Conservation (phyloP, 768 basidiomycete genomes). For the Pleurotus salmoneostramineus region DNA sequence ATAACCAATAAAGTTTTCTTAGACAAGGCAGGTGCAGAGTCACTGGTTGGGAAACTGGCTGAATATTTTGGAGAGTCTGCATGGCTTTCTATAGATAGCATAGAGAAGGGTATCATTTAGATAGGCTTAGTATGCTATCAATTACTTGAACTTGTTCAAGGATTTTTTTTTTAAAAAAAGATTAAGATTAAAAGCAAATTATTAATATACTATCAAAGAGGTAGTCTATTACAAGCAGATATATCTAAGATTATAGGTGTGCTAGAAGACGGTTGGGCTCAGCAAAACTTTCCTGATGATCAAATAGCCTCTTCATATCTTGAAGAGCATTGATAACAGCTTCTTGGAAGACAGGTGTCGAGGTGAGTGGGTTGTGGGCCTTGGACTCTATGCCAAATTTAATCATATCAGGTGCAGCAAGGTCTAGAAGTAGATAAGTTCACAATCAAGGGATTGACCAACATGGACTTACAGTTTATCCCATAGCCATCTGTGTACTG, state of each 20-base stretch:
- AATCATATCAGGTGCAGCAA: constrained; percentile 71
- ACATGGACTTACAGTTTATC: constrained; percentile 71
- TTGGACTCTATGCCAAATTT: constrained; percentile 97
- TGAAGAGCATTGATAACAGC: constrained; percentile 57
- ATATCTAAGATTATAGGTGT: constrained; percentile 25
- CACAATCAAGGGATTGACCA: background rate
- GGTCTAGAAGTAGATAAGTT: constrained; percentile 43
- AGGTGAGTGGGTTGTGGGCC: constrained; percentile 60
- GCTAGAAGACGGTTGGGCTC: constrained; percentile 5
- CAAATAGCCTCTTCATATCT: constrained; percentile 57
- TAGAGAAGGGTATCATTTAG: constrained; percentile 31
- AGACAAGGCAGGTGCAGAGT: constrained; percentile 40
- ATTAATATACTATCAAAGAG: background rate
- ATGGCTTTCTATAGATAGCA: constrained; percentile 34
- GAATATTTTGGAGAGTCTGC: constrained; percentile 30
- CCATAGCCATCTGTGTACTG: constrained; percentile 86
- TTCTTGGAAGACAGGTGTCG: constrained; percentile 63
- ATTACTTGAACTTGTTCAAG: too few relatives aligned
- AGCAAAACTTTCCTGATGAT: constrained; percentile 11
- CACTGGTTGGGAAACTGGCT: constrained; percentile 40
- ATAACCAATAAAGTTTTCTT: constrained; percentile 62
- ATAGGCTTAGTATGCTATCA: background rate
- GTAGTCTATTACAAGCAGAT: constrained; percentile 1
- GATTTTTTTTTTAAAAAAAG: background rate
- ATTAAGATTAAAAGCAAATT: too few relatives aligned